These are phyloP conservation scores for Colletotrichum sp. DNA, from an alignment of 2,329 filamentous ascomycete genomes.

Conservation along the genomic window DNA sequence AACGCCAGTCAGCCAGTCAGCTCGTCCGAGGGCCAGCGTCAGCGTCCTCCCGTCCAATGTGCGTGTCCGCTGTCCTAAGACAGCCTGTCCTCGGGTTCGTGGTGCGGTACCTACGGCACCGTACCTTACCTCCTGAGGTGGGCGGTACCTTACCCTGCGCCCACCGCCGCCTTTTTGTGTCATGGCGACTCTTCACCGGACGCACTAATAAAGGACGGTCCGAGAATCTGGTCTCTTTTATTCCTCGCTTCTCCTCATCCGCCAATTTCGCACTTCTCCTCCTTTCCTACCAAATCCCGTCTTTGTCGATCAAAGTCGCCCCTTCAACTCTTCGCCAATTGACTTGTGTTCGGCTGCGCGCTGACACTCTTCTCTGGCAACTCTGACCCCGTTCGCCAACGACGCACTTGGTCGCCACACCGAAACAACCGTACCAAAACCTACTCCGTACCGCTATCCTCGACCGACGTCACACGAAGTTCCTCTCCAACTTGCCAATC, in stretches of 20 bases:
- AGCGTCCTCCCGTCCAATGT: not conserved
- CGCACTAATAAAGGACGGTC: conserved; percentile 19
- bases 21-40: not conserved
- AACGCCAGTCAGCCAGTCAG: not conserved
- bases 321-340: not conserved
- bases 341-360: conserved; percentile 7
- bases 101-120: not conserved
- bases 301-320: not conserved
- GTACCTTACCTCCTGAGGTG: not conserved
- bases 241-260: conserved; percentile 2
- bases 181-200: conserved; percentile 21
- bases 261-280: not conserved
- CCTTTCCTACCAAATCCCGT: not conserved
- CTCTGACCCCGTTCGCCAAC: not conserved
- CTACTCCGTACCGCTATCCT: not conserved
- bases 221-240: conserved; percentile 9
- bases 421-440: not conserved
- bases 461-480: not conserved
- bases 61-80: not conserved
- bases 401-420: conserved; percentile 7
- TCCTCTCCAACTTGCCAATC: not conserved
- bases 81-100: not conserved
- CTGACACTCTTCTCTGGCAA: conserved; percentile 12
- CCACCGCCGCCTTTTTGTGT: conserved; percentile 6
- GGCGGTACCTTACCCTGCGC: not conserved